Percentiles rank a stretch among this genome's conserved stretches.
phyloP scores from a whole-genome alignment of 345 rosid genomes.

The Toxicodendron radicans region DNA sequence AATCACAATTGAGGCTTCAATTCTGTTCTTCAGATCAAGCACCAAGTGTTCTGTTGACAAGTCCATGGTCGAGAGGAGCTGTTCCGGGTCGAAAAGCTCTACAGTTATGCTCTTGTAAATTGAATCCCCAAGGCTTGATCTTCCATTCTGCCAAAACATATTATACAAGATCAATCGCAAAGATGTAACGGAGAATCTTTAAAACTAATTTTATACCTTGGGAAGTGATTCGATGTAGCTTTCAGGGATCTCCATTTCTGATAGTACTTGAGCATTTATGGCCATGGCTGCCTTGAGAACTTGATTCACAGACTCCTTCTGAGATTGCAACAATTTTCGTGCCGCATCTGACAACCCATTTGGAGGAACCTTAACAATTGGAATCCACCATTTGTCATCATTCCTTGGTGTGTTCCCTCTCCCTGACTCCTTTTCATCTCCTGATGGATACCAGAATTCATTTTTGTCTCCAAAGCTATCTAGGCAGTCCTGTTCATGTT shows the following conservation, averaged over 20 bases:
- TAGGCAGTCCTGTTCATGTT: constrained; percentile 52
- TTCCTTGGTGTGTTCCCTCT: constrained; percentile 49
- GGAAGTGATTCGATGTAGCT: constrained; percentile 92
- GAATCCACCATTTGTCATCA: constrained; percentile 95
- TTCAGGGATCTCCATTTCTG: constrained; percentile 88
- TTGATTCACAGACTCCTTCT: constrained; percentile 96
- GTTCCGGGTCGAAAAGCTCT: constrained; percentile 79
- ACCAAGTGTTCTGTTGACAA: constrained; percentile 81
- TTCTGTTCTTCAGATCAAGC: constrained; percentile 80
- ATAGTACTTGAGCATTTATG: constrained; percentile 87
- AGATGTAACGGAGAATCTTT: neutral
- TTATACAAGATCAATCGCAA: neutral
- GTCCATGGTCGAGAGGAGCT: constrained; percentile 72
- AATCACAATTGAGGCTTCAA: constrained; percentile 90
- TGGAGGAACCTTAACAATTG: constrained; percentile 72
- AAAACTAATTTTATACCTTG: constrained; percentile 46
- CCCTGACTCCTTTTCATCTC: constrained; percentile 55
- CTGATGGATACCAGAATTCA: constrained; percentile 87
- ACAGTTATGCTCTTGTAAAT: constrained; percentile 86
- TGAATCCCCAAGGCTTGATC: constrained; percentile 88
- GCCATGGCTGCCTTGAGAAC: constrained; percentile 97
- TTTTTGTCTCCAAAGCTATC: constrained; percentile 68
- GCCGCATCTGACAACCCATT: constrained; percentile 66
- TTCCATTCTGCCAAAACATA: constrained; percentile 58
- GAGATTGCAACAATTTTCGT: constrained; percentile 63